Base-by-base conservation (phyloP, 2,329 filamentous ascomycete genomes). In the Colletotrichum godetiae region DNA sequence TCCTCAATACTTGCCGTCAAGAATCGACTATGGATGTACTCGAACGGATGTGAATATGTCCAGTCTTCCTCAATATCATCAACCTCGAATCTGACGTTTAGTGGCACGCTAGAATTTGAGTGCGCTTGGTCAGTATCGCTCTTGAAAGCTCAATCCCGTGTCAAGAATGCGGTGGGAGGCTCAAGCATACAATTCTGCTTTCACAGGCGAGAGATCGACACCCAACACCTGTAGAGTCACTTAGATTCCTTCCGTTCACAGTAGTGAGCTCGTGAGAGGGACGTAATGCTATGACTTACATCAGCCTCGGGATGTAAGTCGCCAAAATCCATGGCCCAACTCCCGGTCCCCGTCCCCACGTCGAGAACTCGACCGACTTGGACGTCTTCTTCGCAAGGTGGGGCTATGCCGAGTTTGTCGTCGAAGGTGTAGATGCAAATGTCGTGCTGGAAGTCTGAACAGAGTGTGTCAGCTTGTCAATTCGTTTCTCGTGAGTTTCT, bases 21-120 rank as follows among this genome's bases (percentile, higher is more conserved):
- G 67, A 87, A 84, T 29, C 89, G 84, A 56, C 84, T 80, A 78
- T 90, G 88, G 68, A 91, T 86, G 76, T 86, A 88, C 78, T 90
- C 88, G 78, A 90, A 90, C 65, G 86, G 81, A 2, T 82, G 76
- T 70, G 85, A 85, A 19, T 75, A 79, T 3, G 85, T 79, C 89
- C 89, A 91, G 1, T 85, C 81, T 72, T 88, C 84, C 73, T 89
- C 87, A 33, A 86, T 80, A 75, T 91, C 88, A 75, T 90, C 88
- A 49, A 90, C 82, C 63, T 89, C 80, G 77, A 90, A 91, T 22
- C 82, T 82, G 59, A 89, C 83, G 76, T 91, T 91, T 24, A 87
- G 84, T 5, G 88, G 88, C 3, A 89, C 83, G 63, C 85, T 82
- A 24, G 19, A 12, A n/a, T 13, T 19, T 33, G 12, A 10, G 19